Percentiles rank a stretch among this genome's conserved stretches.
These are phyloP conservation scores for Cucurbita moschata DNA, from an alignment of 306 rosid species.

Conservation along the genomic window DNA sequence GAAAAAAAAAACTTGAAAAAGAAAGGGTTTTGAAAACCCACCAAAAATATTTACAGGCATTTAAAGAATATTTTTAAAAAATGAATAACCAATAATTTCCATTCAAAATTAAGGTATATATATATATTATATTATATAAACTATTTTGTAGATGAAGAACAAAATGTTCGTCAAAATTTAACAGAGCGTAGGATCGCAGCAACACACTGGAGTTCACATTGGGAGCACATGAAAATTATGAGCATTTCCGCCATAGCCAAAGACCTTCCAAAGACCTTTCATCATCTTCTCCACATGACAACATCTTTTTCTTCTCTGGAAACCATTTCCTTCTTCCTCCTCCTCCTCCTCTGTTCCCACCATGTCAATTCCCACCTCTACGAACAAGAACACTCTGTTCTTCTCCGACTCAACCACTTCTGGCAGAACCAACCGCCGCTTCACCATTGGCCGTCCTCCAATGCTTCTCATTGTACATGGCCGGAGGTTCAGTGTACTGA, in stretches of 20 bases:
- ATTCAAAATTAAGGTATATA: no score
- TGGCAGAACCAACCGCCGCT: slow-evolving; percentile 26
- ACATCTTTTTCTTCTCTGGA: neutral
- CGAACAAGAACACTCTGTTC: slow-evolving; percentile 29
- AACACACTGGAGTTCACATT: no score
- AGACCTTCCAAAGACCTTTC: neutral
- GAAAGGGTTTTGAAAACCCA: no score
- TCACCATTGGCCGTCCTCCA: slow-evolving; percentile 34
- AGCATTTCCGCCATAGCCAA: neutral
- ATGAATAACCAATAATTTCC: no score
- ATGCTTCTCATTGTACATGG: slow-evolving; percentile 45
- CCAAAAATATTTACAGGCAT: no score
- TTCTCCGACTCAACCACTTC: slow-evolving; percentile 28
- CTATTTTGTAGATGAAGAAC: no score
- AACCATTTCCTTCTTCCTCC: slow-evolving; percentile 1
- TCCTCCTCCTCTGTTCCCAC: slow-evolving; percentile 1
- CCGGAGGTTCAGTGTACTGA: slow-evolving; percentile 34
- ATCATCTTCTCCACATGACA: neutral
- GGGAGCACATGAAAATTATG: no score
- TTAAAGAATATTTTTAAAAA: no score
- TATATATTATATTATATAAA: no score
- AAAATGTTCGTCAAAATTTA: no score
- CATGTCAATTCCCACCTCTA: slow-evolving; percentile 26
- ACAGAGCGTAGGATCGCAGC: no score
- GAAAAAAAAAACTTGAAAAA: no score